Base-by-base conservation (phyloP, 768 basidiomycete species). In the Coprinopsis strossmayeri region DNA sequence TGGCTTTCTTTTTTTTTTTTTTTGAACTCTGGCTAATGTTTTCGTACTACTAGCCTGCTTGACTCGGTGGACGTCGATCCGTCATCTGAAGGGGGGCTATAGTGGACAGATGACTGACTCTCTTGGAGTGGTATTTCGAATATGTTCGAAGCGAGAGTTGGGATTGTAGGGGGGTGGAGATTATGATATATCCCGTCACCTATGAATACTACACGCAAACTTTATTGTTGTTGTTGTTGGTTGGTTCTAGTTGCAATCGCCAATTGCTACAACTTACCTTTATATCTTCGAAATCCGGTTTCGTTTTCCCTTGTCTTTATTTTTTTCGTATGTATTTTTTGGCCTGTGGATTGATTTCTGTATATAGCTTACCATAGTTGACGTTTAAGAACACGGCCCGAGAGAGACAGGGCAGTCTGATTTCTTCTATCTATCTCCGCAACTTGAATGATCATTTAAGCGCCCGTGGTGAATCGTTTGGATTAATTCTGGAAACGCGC, bases 21-120 rank as follows among this genome's bases (percentile, higher is more conserved):
- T 26, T 34, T 38, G 21, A 10, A 17, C 10, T 38, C 18, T 7
- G 35, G 13, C 23, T 43, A 7, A 12, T 9, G 17, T 17, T 11
- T 30, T 30, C 13, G 5, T 27, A 28, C 43, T 17, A 24, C 15
- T 45, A 49, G 48, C 40, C 18, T 49, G n/a, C 23, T 49, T 5
- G 48, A 42, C 23, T 49, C 48, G 40, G 48, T 49, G 26, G 48
- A 49, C 30, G 48, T 49, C 13, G 48, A 49, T n/a, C 39, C 39
- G 1, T 17, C 25, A 2, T 46, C 34, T 24, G 45, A 46, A 17
- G 40, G 18, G 40, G 18, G 18, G 3, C 40, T 24, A 9, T 25
- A 42, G 23, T 17, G 40, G 24, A 7, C 24, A 17, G 5, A 38
- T 7, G 30, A 32, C 9, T 7, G 30, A 32, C 30, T 15, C 9